These are phyloP conservation scores for Ambrosia trifida DNA, from an alignment of 129 eudicot genomes.

Conservation along the genomic window DNA sequence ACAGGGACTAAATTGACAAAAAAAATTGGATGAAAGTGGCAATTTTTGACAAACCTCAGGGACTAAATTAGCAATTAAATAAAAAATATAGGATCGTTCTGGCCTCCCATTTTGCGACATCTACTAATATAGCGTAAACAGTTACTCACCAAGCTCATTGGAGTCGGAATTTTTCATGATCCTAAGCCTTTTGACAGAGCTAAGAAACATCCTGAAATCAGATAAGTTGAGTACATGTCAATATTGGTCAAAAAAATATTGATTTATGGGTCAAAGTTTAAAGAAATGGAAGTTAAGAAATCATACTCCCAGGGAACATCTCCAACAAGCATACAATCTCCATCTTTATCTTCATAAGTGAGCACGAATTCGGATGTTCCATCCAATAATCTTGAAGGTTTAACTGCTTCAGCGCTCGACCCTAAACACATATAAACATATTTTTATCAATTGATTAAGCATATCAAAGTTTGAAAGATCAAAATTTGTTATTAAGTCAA, in stretches of 20 bases:
- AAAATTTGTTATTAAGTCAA: background rate
- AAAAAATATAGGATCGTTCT: too few species aligned
- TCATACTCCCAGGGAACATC: conserved; percentile 97
- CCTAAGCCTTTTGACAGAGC: conserved; percentile 82
- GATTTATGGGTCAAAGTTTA: background rate
- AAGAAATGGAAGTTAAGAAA: conserved; percentile 12
- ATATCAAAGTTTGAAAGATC: conserved; percentile 4
- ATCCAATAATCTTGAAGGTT: conserved; percentile 63
- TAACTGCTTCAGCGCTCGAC: conserved; percentile 40
- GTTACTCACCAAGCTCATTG: conserved; percentile 61
- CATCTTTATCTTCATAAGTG: conserved; percentile 95
- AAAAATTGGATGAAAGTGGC: too few species aligned
- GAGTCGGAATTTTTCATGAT: conserved; percentile 87
- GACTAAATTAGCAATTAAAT: too few species aligned
- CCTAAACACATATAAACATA: conserved; percentile 43
- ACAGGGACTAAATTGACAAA: too few species aligned
- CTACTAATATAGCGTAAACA: background rate
- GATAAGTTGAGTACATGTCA: conserved; percentile 6
- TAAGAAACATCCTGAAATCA: conserved; percentile 80
- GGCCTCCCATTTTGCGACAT: background rate
- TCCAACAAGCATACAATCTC: conserved; percentile 99
- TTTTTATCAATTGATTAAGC: background rate
- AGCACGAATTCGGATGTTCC: conserved; percentile 84
- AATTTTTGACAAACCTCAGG: too few species aligned
- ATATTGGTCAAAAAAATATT: conserved; percentile 11